Evolutionary conservation across 2,329 filamentous ascomycete genomes (phyloP).

Genomic region (Colletotrichum brevisporum): DNA sequence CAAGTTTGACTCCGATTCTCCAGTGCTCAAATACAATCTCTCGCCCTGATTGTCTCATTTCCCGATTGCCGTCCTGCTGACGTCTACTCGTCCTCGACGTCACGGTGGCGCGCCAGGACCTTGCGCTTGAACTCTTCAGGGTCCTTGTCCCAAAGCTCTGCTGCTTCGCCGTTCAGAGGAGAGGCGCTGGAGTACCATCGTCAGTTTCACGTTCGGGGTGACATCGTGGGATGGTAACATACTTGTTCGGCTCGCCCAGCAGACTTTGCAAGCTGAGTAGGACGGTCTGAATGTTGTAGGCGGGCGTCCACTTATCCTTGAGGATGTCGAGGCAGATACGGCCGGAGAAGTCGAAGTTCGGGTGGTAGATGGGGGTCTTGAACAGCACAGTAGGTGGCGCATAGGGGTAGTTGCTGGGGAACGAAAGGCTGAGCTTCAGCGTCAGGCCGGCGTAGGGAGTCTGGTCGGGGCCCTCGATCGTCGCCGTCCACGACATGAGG

Average conservation of each 20-base stretch:
- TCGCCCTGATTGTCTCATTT: conserved; percentile 10
- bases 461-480: conserved; percentile 90
- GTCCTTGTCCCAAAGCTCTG: conserved; percentile 95
- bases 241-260: conserved; percentile 99
- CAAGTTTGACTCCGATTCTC: conserved; percentile 60
- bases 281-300: conserved; percentile 96
- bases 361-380: conserved; percentile 99
- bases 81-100: conserved; percentile 74
- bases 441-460: conserved; percentile 91
- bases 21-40: conserved; percentile 45
- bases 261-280: conserved; percentile 94
- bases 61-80: neutral
- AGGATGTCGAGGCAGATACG: conserved; percentile 98
- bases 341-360: conserved; percentile 97
- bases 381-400: conserved; percentile 91
- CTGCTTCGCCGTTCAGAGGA: conserved; percentile 95
- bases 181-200: conserved; percentile 74
- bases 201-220: conserved; percentile 39
- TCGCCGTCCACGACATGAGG: conserved; percentile 92
- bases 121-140: conserved; percentile 88
- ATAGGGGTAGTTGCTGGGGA: conserved; percentile 95
- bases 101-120: conserved; percentile 73
- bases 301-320: conserved; percentile 99
- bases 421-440: conserved; percentile 93
- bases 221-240: conserved; percentile 53